Evolutionary conservation across 1,284 basidiomycete species (phyloP).

Genomic region (Fomes fomentarius): DNA sequence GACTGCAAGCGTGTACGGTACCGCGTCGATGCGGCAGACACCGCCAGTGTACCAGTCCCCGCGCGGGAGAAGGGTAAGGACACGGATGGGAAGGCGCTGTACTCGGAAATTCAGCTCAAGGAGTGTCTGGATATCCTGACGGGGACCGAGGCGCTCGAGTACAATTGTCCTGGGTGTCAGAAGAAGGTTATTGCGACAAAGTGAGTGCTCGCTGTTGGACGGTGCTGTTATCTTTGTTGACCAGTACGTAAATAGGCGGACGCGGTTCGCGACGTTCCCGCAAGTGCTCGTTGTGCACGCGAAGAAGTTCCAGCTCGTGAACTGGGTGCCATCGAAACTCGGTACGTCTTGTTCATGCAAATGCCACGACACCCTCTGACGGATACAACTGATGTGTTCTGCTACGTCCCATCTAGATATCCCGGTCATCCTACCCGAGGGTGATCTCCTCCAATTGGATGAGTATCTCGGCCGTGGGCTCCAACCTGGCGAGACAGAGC

Average conservation of each 20-base stretch:
- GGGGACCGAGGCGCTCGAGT: constrained; percentile 73
- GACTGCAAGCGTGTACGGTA: constrained; percentile 91
- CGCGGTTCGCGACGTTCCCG: constrained; percentile 86
- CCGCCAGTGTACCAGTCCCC: constrained; percentile 82
- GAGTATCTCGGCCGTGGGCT: constrained; percentile 75
- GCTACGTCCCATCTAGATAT: constrained; percentile 66
- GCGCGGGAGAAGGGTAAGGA: constrained; percentile 56
- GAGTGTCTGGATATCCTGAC: constrained; percentile 74
- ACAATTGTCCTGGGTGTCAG: constrained; percentile 63
- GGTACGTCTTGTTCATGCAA: constrained; percentile 46
- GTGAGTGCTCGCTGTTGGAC: constrained; percentile 39
- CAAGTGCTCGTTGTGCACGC: constrained; percentile 89
- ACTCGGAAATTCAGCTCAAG: constrained; percentile 70
- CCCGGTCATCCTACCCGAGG: constrained; percentile 74
- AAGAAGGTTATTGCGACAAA: constrained; percentile 70
- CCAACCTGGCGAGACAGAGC: constrained; percentile 72
- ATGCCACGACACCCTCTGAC: background rate
- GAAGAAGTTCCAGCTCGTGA: constrained; percentile 94
- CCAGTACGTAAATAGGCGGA: constrained; percentile 49
- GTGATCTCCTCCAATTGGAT: constrained; percentile 69
- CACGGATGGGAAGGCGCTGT: constrained; percentile 66
- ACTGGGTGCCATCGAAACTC: constrained; percentile 97
- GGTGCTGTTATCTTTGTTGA: background rate
- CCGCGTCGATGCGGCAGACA: constrained; percentile 78
- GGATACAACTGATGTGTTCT: background rate